Percentiles rank a stretch among this genome's conserved stretches.
Conservation (phyloP, 176 grass and related monocot genomes). For the Lolium multiflorum region DNA sequence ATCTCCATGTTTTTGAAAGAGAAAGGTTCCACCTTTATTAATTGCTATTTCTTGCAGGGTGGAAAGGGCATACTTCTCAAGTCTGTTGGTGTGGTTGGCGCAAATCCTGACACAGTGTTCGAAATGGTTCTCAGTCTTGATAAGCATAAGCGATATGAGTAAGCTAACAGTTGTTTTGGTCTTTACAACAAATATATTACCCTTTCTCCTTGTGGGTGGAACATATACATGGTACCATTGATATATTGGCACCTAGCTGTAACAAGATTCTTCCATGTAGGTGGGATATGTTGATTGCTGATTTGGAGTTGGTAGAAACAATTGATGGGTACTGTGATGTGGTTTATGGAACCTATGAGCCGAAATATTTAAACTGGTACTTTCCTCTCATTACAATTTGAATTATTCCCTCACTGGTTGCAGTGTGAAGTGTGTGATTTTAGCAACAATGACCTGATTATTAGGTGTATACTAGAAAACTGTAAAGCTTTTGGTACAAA, state of each 20-base stretch:
- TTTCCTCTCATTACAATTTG: constrained; percentile 23
- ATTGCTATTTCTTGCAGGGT: constrained; percentile 40
- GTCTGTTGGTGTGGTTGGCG: constrained; percentile 81
- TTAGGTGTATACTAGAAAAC: constrained; percentile 5
- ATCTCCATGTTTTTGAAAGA: background rate
- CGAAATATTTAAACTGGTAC: constrained; percentile 82
- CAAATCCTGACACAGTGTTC: constrained; percentile 83
- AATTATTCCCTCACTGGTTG: constrained; percentile 11
- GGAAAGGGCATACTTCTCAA: constrained; percentile 74
- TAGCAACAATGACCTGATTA: background rate
- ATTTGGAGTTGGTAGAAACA: constrained; percentile 78
- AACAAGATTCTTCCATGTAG: constrained; percentile 60
- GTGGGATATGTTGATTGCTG: constrained; percentile 91
- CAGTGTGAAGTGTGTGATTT: background rate
- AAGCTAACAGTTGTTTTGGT: constrained; percentile 51
- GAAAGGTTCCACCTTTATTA: background rate
- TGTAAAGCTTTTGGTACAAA: background rate
- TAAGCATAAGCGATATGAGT: constrained; percentile 84
- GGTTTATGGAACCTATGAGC: constrained; percentile 91
- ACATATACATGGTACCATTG: constrained; percentile 24
- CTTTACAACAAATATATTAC: constrained; percentile 7
- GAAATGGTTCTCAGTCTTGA: constrained; percentile 73
- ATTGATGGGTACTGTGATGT: constrained; percentile 87
- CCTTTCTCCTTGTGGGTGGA: constrained; percentile 26
- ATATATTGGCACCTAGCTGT: constrained; percentile 13